Evolutionary conservation across 2,329 filamentous ascomycete genomes (phyloP).

Genomic region (Pseudogymnoascus sp.): DNA sequence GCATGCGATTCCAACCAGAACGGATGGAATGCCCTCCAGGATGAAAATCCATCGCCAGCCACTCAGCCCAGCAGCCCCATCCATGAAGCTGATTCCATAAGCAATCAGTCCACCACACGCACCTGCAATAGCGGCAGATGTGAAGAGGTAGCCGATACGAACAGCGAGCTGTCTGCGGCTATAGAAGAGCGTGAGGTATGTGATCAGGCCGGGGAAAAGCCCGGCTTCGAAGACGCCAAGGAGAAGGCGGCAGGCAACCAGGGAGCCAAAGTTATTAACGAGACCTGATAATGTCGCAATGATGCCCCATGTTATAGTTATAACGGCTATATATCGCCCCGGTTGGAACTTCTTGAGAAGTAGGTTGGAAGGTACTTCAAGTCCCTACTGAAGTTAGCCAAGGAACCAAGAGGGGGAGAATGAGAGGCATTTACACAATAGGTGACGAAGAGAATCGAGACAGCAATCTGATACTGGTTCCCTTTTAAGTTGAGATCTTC

Average conservation of each 20-base stretch:
- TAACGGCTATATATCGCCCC: conserved; percentile 38
- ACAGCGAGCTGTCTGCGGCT: conserved; percentile 51
- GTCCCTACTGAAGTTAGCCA: conserved; percentile 22
- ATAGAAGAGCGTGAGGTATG: conserved; percentile 58
- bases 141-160: conserved; percentile 55
- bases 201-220: conserved; percentile 48
- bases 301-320: conserved; percentile 41
- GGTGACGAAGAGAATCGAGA: conserved; percentile 43
- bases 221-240: conserved; percentile 51
- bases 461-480: conserved; percentile 47
- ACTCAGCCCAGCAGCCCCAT: conserved; percentile 45
- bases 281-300: conserved; percentile 47
- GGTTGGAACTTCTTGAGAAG: conserved; percentile 39
- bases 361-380: conserved; percentile 39
- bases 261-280: conserved; percentile 41
- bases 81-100: conserved; percentile 55
- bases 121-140: conserved; percentile 51
- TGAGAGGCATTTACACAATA: conserved; percentile 35
- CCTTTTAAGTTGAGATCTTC: conserved; percentile 44
- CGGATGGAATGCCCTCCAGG: conserved; percentile 46
- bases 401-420: background rate
- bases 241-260: conserved; percentile 47
- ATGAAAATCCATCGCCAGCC: conserved; percentile 58
- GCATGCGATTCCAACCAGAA: conserved; percentile 44
- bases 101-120: conserved; percentile 57